These are phyloP conservation scores for Populus tremula DNA, from an alignment of 345 rosid genomes.

Conservation along the genomic window DNA sequence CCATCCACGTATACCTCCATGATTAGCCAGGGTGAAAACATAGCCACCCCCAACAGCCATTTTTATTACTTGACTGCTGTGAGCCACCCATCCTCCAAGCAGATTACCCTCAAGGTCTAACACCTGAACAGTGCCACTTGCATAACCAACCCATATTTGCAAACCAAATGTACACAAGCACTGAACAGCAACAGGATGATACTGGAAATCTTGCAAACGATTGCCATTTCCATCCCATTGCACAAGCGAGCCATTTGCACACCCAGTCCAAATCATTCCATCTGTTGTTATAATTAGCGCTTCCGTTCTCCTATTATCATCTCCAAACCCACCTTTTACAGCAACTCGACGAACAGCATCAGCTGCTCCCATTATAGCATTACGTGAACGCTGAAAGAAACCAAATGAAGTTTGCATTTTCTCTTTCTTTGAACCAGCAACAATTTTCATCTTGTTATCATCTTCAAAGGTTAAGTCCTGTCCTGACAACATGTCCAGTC, in stretches of 20 bases:
- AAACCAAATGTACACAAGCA: conserved; percentile 79
- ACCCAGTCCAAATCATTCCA: conserved; percentile 93
- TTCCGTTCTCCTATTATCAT: conserved; percentile 79
- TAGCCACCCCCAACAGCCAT: conserved; percentile 67
- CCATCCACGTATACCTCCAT: conserved; percentile 97
- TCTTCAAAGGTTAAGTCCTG: conserved; percentile 45
- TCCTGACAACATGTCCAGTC: conserved; percentile 47
- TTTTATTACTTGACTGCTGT: conserved; percentile 74
- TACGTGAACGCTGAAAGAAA: conserved; percentile 93
- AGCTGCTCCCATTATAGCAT: conserved; percentile 99
- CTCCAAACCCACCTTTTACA: conserved; percentile 74
- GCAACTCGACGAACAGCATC: conserved; percentile 95
- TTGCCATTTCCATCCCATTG: conserved; percentile 93
- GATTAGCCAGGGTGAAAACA: conserved; percentile 83
- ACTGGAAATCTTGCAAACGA: conserved; percentile 63
- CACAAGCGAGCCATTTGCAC: conserved; percentile 74
- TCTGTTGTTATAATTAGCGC: conserved; percentile 69
- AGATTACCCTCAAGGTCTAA: conserved; percentile 83
- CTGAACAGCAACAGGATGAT: conserved; percentile 64
- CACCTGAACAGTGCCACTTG: conserved; percentile 75
- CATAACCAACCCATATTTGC: conserved; percentile 77
- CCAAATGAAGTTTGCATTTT: conserved; percentile 56
- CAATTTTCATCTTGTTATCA: conserved; percentile 69
- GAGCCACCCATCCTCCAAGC: conserved; percentile 77
- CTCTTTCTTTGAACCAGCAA: conserved; percentile 73